phyloP scores from a whole-genome alignment of 441 rosid species.

The Gossypium lobatum region DNA sequence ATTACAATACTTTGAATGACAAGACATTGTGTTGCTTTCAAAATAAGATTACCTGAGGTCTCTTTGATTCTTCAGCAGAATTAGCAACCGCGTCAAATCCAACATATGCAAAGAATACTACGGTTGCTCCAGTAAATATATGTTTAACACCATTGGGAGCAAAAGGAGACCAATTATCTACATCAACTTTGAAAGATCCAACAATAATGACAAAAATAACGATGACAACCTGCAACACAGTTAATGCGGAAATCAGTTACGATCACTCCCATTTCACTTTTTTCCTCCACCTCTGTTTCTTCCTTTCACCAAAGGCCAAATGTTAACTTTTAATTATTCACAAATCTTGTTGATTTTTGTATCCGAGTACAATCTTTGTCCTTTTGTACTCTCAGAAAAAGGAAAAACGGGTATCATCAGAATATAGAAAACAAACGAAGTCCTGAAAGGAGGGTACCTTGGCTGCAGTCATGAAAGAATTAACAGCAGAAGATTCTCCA shows the following conservation, averaged over 20 bases:
- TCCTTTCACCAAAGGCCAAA: not conserved
- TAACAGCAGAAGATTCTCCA: conserved; percentile 69
- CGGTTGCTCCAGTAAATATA: conserved; percentile 82
- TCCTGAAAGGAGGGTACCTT: conserved; percentile 38
- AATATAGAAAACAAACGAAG: not conserved
- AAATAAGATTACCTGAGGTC: conserved; percentile 58
- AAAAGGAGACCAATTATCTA: conserved; percentile 88
- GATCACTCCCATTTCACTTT: not conserved
- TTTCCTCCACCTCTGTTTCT: not conserved
- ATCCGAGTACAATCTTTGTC: not conserved
- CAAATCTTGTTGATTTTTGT: not conserved
- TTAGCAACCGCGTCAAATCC: conserved; percentile 99
- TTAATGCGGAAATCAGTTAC: not conserved
- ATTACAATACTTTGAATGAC: not conserved
- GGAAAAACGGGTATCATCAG: not conserved
- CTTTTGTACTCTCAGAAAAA: not conserved
- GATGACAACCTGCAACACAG: conserved; percentile 57
- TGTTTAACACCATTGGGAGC: conserved; percentile 79
- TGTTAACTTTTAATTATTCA: not conserved
- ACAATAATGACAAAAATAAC: conserved; percentile 69
- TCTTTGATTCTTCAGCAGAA: conserved; percentile 91
- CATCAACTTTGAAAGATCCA: conserved; percentile 85
- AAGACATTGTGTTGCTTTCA: conserved; percentile 9
- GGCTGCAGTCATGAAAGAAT: conserved; percentile 68
- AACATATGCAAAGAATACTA: conserved; percentile 93